Evolutionary conservation across 2,329 filamentous ascomycete genomes (phyloP), one percentile per base, ranked within the genome.

Genomic region (Fonsecaea pedrosoi): DNA sequence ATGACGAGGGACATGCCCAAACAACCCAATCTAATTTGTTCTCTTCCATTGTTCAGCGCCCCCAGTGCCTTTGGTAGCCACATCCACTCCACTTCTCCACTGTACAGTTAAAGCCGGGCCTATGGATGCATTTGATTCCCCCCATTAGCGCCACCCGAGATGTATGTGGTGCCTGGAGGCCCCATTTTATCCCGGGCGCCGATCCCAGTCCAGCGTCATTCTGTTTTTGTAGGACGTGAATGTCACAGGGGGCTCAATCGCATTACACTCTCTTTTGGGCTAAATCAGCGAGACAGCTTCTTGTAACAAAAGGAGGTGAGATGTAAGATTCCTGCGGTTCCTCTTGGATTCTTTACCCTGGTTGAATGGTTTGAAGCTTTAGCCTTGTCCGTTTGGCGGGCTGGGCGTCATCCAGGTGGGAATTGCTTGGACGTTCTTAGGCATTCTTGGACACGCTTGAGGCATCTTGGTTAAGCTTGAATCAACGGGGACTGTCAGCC

Each of bases 391-490:
- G n/a, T 48, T 48, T 30, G 57, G 25, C 55, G 54, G 53, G 32
- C 48, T 62, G 18, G 60, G 60, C 57, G 25, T 21, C 40, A 32
- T 54, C 3, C 40, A 60, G 32, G 21, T 35, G 21, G 25, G 40
- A 55, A 55, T 65, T 65, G 62, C 62, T 62, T 62, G 54, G 54
- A 35, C 48, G 32, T 48, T 57, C 54, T 64, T 64, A 25, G 54
- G 15, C 54, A 53, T 35, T 57, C 64, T 66, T 66, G 60, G 42
- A 9, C 25, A 57, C 25, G 53, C 64, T 66, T 66, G 30, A 42
- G 30, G 25, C 30, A 38, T 42, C 54, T 63, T 63, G 32, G 42
- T 42, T 60, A 34, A 60, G 57, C 57, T 60, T 60, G 57, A 54
- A 55, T 62, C 53, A 30, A 62, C 60, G 9, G 18, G 25, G n/a